phyloP scores from a whole-genome alignment of 257 asterid genomes.

The Ehretia macrophylla region DNA sequence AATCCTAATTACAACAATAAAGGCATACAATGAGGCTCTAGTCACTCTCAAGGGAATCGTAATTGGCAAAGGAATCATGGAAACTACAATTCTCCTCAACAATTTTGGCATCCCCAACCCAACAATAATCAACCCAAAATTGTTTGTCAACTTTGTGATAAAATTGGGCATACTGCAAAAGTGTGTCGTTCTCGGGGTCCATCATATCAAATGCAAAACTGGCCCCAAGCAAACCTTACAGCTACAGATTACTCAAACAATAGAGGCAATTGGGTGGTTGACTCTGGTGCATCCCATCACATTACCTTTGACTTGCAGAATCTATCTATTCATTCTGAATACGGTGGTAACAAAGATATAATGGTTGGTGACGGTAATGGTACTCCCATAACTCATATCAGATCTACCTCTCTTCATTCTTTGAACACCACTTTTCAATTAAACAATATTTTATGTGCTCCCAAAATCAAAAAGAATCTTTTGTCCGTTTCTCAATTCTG shows the following conservation, averaged over 20 bases:
- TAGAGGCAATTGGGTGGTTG: too few relatives aligned
- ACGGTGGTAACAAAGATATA: neutral
- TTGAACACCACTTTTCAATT: neutral
- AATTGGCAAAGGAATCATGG: too few relatives aligned
- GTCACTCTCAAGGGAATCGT: too few relatives aligned
- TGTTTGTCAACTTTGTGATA: neutral
- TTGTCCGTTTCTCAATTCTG: too few relatives aligned
- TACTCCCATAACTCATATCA: neutral
- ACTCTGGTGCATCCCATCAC: too few relatives aligned
- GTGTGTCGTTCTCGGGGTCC: neutral
- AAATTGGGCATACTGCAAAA: neutral
- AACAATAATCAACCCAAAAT: neutral
- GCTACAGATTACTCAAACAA: too few relatives aligned
- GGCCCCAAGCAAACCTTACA: neutral
- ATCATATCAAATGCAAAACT: neutral
- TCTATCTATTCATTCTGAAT: too few relatives aligned
- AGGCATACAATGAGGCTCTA: too few relatives aligned
- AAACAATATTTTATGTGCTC: neutral
- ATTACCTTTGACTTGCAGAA: too few relatives aligned
- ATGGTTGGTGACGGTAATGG: neutral
- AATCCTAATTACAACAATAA: too few relatives aligned
- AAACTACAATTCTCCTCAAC: too few relatives aligned
- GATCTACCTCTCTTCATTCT: neutral
- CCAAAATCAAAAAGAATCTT: neutral
- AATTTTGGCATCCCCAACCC: neutral